phyloP scores from a whole-genome alignment of 257 asterid species.

The Salvia hispanica region DNA sequence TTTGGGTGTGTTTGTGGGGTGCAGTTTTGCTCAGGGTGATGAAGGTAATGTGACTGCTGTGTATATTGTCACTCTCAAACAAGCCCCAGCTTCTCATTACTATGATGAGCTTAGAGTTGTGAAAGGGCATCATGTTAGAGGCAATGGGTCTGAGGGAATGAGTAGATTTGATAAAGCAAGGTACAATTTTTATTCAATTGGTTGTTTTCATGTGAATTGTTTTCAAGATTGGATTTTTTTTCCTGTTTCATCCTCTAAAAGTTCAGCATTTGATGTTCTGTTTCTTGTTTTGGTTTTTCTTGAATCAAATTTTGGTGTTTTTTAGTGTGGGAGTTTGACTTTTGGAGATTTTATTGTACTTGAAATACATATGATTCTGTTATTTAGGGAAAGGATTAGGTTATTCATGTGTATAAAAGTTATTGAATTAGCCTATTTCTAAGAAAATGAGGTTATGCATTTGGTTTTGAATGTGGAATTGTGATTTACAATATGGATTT shows the following conservation, averaged over 20 bases:
- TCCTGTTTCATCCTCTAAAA: not conserved
- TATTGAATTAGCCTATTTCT: not conserved
- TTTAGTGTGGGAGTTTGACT: slow-evolving; percentile 4
- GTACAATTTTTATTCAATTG: slow-evolving; percentile 26
- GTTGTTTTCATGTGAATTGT: slow-evolving; percentile 11
- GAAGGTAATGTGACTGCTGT: slow-evolving; percentile 56
- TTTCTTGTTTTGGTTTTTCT: not conserved
- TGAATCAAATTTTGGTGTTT: slow-evolving; percentile 7
- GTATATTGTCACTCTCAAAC: slow-evolving; percentile 84
- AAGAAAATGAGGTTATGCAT: slow-evolving; percentile 11
- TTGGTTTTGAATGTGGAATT: slow-evolving; percentile 9
- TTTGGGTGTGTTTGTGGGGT: slow-evolving; percentile 50
- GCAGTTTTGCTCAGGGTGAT: slow-evolving; percentile 46
- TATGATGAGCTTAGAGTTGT: slow-evolving; percentile 50
- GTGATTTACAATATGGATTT: not conserved
- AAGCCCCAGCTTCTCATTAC: slow-evolving; percentile 65
- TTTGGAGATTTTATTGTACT: slow-evolving; percentile 4
- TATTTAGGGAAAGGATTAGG: not conserved
- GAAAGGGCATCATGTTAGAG: slow-evolving; percentile 40
- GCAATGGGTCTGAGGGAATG: slow-evolving; percentile 49
- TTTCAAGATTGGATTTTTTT: slow-evolving; percentile 10
- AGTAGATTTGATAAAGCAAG: slow-evolving; percentile 57
- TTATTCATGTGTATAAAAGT: not conserved
- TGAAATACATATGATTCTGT: slow-evolving; percentile 15
- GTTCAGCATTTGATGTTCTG: not conserved